Base-by-base conservation (phyloP, 2,329 filamentous ascomycete species). In the Monosporascus sp. region DNA sequence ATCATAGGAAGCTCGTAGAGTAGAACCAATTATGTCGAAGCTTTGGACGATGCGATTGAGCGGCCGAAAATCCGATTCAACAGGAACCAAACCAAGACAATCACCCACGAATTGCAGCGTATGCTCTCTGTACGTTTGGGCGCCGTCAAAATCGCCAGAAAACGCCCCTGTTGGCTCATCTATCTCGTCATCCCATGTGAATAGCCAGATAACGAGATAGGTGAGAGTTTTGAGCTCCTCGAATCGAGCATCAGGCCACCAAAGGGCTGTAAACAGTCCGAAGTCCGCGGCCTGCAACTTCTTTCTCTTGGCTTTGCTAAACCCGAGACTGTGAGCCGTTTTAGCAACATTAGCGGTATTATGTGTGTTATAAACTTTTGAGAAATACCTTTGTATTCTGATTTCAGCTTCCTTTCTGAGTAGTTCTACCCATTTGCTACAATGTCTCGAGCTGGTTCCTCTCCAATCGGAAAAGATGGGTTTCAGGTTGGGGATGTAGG, bases 101-200 rank as follows among this genome's bases (percentile, higher is more conserved):
- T 22, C 11, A 1, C 27, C 52, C n/a, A 53, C 53, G 34, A 57
- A 54, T 14, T 34, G 46, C n/a, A 52, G 56, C 11, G 59, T 61
- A 19, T 57, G 40, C 7, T 55, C 37, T 34, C 62, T 48, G 45
- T 59, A 63, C 0, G 31, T 26, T n/a, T 64, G 55, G 3, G 59
- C 61, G 14, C 49, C 51, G 11, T 40, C 37, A 27, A 56, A 54
- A 19, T 61, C 56, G 7, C 59, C 52, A 11, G 53, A 45, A 47
- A 56, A 57, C 7, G 55, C n/a, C n/a, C 60, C 59, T 14, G 48
- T 58, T 14, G 57, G 54, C 48, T 62, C 58, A 51, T 64, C 61
- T 6, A 62, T 43, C 41, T 61, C 63, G 46, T 65, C 59, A 36
- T 65, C 63, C 59, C 61, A 64, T 7, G 60, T 57, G 41, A 65